Base-by-base conservation (phyloP, 129 eudicot genomes). In the Artemisia annua region DNA sequence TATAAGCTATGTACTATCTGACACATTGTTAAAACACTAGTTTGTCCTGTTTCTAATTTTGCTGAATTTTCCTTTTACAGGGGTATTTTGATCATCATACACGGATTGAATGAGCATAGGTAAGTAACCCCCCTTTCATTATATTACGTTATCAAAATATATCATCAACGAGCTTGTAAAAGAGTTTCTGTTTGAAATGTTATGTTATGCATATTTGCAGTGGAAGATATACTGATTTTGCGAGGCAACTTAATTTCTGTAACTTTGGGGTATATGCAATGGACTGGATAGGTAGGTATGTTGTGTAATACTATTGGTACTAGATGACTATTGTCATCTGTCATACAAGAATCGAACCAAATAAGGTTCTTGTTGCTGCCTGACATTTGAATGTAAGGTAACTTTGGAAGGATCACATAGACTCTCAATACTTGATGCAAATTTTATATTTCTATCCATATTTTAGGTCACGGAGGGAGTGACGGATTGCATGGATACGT, bases 81-180 rank as follows among this genome's bases (percentile, higher is more conserved):
- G 91, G 97, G 97, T 48, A 88, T 94, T 63, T 61, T 94, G 62
- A 86, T 88, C 72, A 90, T 94, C 70, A 84, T 94, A 19, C 98
- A 94, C 28, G 98, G 98, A 67, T 93, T 94, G 51, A 94, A 94
- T 52, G 98, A 94, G 85, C 98, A 94, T 83, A 91, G 98, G 98
- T 83, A 87, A 76, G 26, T 48, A 15, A 39, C 2, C 13, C 50
- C 50, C 48, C 18, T 18, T 46, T 72, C 59, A 51, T 59, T 20
- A 14, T 1, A 17, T 50, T 14, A 3, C 13, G 17, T 64, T 28
- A 46, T 30, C 43, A 10, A 56, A 46, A 67, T 62, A 19, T 55
- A 4, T 54, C 26, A n/a, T 26, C 0, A 14, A 10, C 39, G 35
- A 59, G 44, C 8, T 30, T 30, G 35, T 30, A 30, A 30, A 30